A percentile compares a stretch with the other conserved stretches of the same genome.
Conservation (phyloP, 306 rosid species). For the Coriaria nepalensis region DNA sequence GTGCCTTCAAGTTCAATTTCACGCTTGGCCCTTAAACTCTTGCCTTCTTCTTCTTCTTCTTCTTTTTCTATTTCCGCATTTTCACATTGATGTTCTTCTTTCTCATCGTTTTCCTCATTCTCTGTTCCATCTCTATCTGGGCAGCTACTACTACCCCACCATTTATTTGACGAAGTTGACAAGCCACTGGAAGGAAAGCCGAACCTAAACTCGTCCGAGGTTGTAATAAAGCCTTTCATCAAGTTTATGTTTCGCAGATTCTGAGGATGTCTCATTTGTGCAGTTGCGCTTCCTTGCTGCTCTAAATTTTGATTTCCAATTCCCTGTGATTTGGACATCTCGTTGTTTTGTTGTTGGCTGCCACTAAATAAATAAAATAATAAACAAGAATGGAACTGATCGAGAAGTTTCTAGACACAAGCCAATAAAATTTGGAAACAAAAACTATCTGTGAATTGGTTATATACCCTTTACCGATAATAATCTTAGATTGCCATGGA, state of each 20-base stretch:
- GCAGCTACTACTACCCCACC: constrained; percentile 71
- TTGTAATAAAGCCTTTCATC: constrained; percentile 30
- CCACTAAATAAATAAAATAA: constrained; percentile 22
- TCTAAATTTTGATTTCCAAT: constrained; percentile 22
- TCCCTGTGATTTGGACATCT: constrained; percentile 44
- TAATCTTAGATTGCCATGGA: constrained; percentile 1
- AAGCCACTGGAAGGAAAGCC: constrained; percentile 75
- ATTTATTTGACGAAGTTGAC: constrained; percentile 49
- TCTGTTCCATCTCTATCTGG: constrained; percentile 15
- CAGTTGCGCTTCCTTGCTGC: constrained; percentile 39
- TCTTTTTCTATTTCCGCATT: constrained; percentile 16
- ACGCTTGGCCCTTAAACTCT: constrained; percentile 4
- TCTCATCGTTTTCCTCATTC: constrained; percentile 8
- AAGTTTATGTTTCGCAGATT: constrained; percentile 18
- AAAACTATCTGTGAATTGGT: neutral
- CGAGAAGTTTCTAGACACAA: no score
- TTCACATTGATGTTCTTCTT: constrained; percentile 22
- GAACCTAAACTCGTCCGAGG: constrained; percentile 53
- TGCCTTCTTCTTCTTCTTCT: constrained; percentile 21
- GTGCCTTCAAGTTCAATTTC: constrained; percentile 31
- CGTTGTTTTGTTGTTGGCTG: constrained; percentile 20
- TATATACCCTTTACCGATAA: constrained; percentile 4
- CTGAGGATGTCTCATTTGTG: constrained; percentile 34
- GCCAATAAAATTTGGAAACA: no score
- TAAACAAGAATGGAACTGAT: constrained; percentile 4